A percentile compares a stretch with the other conserved stretches of the same genome.
Conservation (phyloP, 2,329 filamentous ascomycete species). For the Colletotrichum lindemuthianum region DNA sequence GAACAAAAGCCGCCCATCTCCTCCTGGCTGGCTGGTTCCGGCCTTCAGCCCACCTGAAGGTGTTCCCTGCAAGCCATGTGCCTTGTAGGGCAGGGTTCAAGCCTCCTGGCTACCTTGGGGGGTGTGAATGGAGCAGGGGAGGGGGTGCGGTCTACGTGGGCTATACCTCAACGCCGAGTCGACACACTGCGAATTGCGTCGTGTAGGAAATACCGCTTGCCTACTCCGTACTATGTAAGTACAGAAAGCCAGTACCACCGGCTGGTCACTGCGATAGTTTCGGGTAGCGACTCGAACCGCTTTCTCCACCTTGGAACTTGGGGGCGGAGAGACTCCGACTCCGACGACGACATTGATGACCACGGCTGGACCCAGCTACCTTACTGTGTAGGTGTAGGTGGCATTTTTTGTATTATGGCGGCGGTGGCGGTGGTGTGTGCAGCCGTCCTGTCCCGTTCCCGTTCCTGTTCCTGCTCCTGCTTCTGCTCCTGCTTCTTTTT, state of each 20-base stretch:
- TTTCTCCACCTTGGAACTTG: conserved; percentile 22
- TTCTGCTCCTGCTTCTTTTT: too few relatives aligned
- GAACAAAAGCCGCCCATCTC: conserved; percentile 24
- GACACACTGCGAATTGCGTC: not conserved
- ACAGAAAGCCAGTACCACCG: conserved; percentile 8
- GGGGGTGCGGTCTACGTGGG: too few relatives aligned
- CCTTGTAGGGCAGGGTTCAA: conserved; percentile 22
- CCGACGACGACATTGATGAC: conserved; percentile 2
- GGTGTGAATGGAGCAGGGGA: not conserved
- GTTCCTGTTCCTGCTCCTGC: too few relatives aligned
- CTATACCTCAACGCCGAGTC: not conserved
- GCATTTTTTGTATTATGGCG: too few relatives aligned
- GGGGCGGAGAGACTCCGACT: conserved; percentile 27
- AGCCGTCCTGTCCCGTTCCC: too few relatives aligned
- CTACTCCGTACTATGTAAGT: not conserved
- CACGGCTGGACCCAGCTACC: conserved; percentile 4
- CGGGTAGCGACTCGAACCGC: conserved; percentile 32
- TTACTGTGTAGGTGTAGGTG: too few relatives aligned
- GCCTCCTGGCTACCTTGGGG: conserved; percentile 1
- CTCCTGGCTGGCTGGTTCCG: not conserved
- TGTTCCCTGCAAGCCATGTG: conserved; percentile 27
- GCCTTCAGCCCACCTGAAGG: conserved; percentile 9
- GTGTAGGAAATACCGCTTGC: not conserved
- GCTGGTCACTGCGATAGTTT: conserved; percentile 32
- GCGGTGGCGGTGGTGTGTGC: too few relatives aligned